Evolutionary conservation across 2,329 filamentous ascomycete species (phyloP), one percentile per base, ranked within the genome.

Genomic region (Tolypocladium nubicola): DNA sequence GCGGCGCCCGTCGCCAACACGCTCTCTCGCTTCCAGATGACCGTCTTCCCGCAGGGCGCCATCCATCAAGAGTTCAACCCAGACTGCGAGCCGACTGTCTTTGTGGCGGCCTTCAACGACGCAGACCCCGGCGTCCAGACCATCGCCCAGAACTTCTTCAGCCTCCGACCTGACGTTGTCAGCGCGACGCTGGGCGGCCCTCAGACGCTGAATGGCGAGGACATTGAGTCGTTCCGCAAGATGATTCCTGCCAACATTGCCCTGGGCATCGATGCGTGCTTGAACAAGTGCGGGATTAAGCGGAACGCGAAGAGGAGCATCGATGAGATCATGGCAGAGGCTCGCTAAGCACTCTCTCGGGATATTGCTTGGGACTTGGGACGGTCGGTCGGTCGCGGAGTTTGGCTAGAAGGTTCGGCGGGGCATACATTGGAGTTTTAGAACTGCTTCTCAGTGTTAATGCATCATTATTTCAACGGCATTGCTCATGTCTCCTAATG

Each of bases 31-130:
- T 74, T 69, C 59, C 72, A 78, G 59, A 78, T 78, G 72, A 69
- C 73, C 14, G 72, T 78, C 11, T 79, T 81, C 64, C 77, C 77
- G 2, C 71, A 77, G 61, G 79, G 79, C 6, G 71, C 74, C 3
- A 69, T 79, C 11, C 79, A 81, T 62, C 73, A 75, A 2, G 75
- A 80, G 60, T 79, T 76, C 65, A 81, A 81, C 65, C 77, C 78
- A 2, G 72, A 76, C 58, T 80, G 79, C 63, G 69, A 72, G 45
- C 69, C 73, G 21, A 70, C 77, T 23, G 71, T 76, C 8, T 80
- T 80, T 61, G 73, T 80, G 7, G 78, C 78, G 7, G 72, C 70
- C 4, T 80, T 80, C 64, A 73, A 73, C 56, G 67, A 66, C 19
- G 70, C 73, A 55, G 77, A 80, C 60, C 75, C 76, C 3, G 77